Percentiles rank a stretch among this genome's conserved stretches.
Evolutionary conservation across 768 basidiomycete genomes (phyloP).

Genomic region (Trametes elegans): DNA sequence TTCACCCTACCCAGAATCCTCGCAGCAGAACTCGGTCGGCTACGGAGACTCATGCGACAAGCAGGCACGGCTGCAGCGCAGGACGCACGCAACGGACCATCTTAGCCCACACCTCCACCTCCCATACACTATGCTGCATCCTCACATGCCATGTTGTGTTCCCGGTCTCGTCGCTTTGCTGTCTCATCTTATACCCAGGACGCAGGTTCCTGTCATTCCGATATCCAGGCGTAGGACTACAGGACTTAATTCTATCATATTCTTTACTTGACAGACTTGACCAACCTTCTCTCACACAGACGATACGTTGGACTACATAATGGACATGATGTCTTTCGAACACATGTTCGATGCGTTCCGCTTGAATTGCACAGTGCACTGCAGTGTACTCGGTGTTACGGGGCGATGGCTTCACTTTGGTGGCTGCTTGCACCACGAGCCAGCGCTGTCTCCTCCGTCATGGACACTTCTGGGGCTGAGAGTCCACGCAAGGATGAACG

Average conservation of each 20-base stretch:
- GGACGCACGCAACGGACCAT: constrained; percentile 14
- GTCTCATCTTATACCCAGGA: constrained; percentile 12
- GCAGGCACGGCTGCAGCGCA: constrained; percentile 33
- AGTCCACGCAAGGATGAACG: too few species aligned
- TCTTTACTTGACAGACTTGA: too few species aligned
- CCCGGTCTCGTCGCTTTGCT: constrained; percentile 9
- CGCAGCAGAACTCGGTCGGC: constrained; percentile 60
- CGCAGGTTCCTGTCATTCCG: constrained; percentile 1
- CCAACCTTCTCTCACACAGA: too few species aligned
- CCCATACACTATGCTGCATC: neutral
- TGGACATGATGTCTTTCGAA: too few species aligned
- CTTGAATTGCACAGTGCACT: too few species aligned
- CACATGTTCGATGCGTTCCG: too few species aligned
- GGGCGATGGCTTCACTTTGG: too few species aligned
- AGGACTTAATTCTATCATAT: constrained; percentile 5
- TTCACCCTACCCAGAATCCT: constrained; percentile 42
- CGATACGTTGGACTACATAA: too few species aligned
- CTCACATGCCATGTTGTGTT: neutral
- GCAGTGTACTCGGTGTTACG: too few species aligned
- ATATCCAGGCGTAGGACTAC: constrained; percentile 8
- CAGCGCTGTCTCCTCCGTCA: too few species aligned
- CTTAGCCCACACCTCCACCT: neutral
- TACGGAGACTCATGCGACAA: constrained; percentile 71
- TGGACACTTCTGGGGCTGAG: too few species aligned
- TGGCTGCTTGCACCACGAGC: too few species aligned